A percentile compares a stretch with the other conserved stretches of the same genome.
These are phyloP conservation scores for Candida nitratophila DNA, from an alignment of 805 yeast species.

Conservation along the genomic window DNA sequence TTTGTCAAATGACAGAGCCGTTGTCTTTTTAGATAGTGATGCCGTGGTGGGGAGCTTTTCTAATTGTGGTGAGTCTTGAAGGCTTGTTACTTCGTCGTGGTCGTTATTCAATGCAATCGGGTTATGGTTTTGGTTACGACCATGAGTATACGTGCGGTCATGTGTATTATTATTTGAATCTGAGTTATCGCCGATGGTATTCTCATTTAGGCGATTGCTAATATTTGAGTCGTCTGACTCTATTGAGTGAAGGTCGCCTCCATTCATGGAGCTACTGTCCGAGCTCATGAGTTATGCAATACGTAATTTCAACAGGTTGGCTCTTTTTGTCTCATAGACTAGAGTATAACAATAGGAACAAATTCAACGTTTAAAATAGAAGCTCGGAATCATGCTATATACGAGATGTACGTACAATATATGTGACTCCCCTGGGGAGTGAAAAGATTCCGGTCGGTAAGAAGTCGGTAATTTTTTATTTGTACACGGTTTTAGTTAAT, in stretches of 20 bases:
- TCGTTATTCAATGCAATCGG: neutral
- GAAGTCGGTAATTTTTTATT: no score
- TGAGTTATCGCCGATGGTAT: neutral
- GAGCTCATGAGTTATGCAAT: neutral
- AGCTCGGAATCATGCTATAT: no score
- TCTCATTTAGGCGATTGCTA: neutral
- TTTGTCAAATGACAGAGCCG: constrained; percentile 17
- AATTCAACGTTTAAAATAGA: no score
- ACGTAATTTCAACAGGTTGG: no score
- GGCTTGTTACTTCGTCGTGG: neutral
- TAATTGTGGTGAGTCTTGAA: neutral
- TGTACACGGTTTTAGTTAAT: no score
- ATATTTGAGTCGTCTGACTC: neutral
- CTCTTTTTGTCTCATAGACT: no score
- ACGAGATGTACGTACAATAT: no score
- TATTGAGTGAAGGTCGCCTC: neutral
- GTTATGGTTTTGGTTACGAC: neutral
- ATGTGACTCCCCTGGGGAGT: no score
- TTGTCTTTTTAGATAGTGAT: constrained; percentile 8
- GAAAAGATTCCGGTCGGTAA: no score
- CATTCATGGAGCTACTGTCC: neutral
- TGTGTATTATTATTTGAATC: no score
- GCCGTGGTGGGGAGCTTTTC: neutral
- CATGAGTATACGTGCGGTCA: no score
- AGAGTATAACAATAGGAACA: no score